phyloP scores from a whole-genome alignment of 106 monocot species.

The Vanilla planifolia region DNA sequence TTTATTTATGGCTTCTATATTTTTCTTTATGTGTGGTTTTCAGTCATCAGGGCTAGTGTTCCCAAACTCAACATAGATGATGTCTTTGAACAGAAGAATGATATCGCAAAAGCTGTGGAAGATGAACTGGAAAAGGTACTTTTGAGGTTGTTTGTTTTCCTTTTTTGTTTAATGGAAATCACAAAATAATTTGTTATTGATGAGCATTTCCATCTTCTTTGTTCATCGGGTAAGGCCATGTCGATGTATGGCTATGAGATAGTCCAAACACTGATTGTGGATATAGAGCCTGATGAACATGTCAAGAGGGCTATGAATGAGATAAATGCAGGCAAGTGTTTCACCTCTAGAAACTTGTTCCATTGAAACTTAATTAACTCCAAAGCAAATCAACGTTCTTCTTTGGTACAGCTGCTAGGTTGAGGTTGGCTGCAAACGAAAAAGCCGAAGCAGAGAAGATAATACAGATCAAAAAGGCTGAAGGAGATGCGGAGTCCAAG shows the following conservation, averaged over 20 bases:
- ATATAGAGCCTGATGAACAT: slow-evolving; percentile 45
- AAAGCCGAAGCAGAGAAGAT: slow-evolving; percentile 80
- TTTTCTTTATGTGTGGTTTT: not conserved
- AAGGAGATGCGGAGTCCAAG: slow-evolving; percentile 77
- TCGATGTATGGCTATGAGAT: slow-evolving; percentile 49
- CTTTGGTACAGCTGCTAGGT: slow-evolving; percentile 24
- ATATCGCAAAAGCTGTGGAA: slow-evolving; percentile 52
- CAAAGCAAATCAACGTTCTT: too few species aligned
- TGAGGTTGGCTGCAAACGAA: slow-evolving; percentile 70
- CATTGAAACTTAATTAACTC: too few species aligned
- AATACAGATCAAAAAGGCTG: slow-evolving; percentile 63
- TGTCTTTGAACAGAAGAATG: slow-evolving; percentile 51
- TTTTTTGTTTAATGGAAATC: not conserved
- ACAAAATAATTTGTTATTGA: not conserved
- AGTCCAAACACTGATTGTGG: slow-evolving; percentile 51
- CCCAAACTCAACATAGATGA: slow-evolving; percentile 45
- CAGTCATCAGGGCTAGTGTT: slow-evolving; percentile 46
- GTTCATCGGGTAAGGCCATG: slow-evolving; percentile 31
- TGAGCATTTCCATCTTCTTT: too few species aligned
- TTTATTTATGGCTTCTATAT: not conserved
- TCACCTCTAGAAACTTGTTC: too few species aligned
- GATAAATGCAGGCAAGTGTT: slow-evolving; percentile 47
- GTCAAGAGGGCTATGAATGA: slow-evolving; percentile 65
- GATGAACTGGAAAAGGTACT: slow-evolving; percentile 43
- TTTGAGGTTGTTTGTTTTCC: not conserved